These are phyloP conservation scores for Trametes cingulata DNA, from an alignment of 768 basidiomycete genomes.

Conservation along the genomic window DNA sequence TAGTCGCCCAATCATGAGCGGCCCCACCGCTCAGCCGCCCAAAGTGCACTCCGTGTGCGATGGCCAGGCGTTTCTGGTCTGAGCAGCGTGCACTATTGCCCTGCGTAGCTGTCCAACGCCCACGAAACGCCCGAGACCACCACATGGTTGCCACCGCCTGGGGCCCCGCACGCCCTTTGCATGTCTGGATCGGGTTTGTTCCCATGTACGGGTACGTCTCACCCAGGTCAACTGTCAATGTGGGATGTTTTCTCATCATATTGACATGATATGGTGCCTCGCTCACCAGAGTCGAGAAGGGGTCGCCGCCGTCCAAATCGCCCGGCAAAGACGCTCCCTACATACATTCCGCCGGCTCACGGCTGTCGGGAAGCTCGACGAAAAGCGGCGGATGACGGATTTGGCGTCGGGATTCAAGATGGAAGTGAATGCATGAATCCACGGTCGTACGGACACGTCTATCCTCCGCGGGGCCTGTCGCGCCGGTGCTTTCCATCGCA, in stretches of 20 bases:
- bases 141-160: neutral
- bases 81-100: neutral
- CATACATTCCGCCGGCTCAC: neutral
- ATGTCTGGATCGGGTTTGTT: neutral
- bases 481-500: neutral
- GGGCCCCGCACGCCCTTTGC: neutral
- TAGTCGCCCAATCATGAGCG: neutral
- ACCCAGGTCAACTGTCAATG: neutral
- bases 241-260: neutral
- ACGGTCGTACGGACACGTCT: neutral
- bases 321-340: neutral
- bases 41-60: too few species aligned
- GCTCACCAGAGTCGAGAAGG: neutral
- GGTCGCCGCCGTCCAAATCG: neutral
- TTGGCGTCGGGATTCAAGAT: neutral
- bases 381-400: neutral
- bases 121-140: neutral
- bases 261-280: conserved; percentile 1
- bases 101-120: too few species aligned
- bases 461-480: neutral
- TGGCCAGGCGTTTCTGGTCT: too few species aligned
- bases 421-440: neutral
- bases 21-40: neutral
- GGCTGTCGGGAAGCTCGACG: neutral
- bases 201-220: conserved; percentile 2